Conservation (phyloP, 192 early-diverging fungal genomes). For the Pilaira anomala region DNA sequence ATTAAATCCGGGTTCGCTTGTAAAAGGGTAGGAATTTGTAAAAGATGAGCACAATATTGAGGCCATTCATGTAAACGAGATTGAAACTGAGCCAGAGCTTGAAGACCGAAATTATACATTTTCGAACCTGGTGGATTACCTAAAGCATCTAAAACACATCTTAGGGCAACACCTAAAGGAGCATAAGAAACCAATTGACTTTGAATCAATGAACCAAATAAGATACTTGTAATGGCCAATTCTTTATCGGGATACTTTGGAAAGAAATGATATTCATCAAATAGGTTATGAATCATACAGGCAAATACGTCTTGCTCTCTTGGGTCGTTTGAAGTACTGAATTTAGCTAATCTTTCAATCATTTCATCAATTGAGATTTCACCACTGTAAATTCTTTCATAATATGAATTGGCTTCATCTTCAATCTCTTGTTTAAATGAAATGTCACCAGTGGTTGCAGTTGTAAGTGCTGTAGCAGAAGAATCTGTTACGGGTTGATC, state of each 20-base stretch:
- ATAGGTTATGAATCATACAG: constrained; percentile 89
- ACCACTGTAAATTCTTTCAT: constrained; percentile 74
- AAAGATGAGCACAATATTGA: constrained; percentile 76
- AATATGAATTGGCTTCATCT: constrained; percentile 70
- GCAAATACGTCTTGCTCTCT: constrained; percentile 81
- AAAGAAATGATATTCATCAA: constrained; percentile 97
- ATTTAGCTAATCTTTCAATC: constrained; percentile 75
- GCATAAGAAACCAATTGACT: constrained; percentile 78
- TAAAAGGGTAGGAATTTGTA: constrained; percentile 80
- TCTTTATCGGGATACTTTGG: constrained; percentile 92
- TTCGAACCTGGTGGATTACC: constrained; percentile 74
- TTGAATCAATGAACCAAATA: constrained; percentile 91
- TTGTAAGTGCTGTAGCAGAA: background rate
- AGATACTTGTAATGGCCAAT: constrained; percentile 79
- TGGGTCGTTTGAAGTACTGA: constrained; percentile 72
- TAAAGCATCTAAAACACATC: constrained; percentile 85
- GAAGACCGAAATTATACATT: constrained; percentile 88
- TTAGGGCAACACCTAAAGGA: constrained; percentile 83
- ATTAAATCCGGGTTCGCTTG: constrained; percentile 76
- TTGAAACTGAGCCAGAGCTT: constrained; percentile 82
- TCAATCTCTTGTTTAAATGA: constrained; percentile 74
- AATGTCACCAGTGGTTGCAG: constrained; percentile 9
- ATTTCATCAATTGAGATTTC: constrained; percentile 80
- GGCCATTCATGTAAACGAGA: constrained; percentile 86
- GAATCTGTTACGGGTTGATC: background rate